Evolutionary conservation across 2,329 filamentous ascomycete genomes (phyloP), one percentile per base, ranked within the genome.

Genomic region (Ilyonectria robusta): DNA sequence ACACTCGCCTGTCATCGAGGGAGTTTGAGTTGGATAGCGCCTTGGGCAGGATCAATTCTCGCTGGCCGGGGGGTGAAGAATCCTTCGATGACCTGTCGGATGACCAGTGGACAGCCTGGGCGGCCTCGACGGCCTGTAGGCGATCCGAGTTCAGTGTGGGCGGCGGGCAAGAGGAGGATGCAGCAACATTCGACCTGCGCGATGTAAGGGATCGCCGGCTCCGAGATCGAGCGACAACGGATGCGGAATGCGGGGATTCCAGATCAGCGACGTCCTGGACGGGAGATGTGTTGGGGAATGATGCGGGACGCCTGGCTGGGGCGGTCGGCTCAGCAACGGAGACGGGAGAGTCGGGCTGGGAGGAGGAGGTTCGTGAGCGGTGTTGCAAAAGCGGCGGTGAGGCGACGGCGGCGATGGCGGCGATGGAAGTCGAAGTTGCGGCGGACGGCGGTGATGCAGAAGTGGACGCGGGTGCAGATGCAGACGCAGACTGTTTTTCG

Each of bases 1-100:
- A 77, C 60, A 74, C 72, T 68, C 82, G 83, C 76, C 80, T 84
- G 65, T 88, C 87, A 84, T 88, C 84, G 62, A 85, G 76, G 62
- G 80, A 76, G 50, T 79, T 82, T 40, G 77, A 73, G 64, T 72
- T 73, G 47, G 78, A 76, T 33, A 84, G 71, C 19, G 83, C 76
- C 72, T 85, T 87, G 70, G 84, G 83, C 59, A 84, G 76, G 57
- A 85, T 75, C 62, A 86, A 77, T 72, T 87, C 85, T 59, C 84
- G 83, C 75, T 85, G 85, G 62, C 82, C 84, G n/a, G 72, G 69
- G 37, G 74, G 72, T 35, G 73, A 42, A 17, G 40, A 74, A 50
- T 68, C 67, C 67, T 74, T 60, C 19, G 71, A 64, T 59, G 74
- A 66, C 19, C 62, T 68, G 46, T 74, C 74, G 42, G 71, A 67